A percentile compares a stretch with the other conserved stretches of the same genome.
Evolutionary conservation across 129 eudicot species (phyloP).

Genomic region (Flaveria trinervia): DNA sequence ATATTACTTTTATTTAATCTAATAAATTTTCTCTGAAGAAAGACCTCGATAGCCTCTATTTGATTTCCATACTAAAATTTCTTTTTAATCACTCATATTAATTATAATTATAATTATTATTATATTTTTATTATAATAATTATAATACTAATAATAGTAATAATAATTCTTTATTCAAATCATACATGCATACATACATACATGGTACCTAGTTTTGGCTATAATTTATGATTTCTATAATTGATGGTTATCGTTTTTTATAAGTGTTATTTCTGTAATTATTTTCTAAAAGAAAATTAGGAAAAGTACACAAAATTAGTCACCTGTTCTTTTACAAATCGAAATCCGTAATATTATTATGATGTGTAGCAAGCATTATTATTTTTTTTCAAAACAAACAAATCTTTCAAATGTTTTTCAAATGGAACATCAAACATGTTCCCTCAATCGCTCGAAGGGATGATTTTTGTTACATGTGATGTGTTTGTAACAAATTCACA

Average conservation of each 20-base stretch:
- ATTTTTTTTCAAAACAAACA: neutral
- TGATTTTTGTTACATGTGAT: neutral
- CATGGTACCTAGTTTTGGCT: neutral
- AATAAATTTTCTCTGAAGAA: too few species aligned
- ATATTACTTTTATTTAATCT: neutral
- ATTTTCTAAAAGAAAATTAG: too few species aligned
- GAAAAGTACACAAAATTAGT: neutral
- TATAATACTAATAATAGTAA: too few species aligned
- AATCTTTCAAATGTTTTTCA: neutral
- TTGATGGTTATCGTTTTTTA: too few species aligned
- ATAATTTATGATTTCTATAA: too few species aligned
- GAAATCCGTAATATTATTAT: neutral
- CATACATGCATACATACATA: neutral
- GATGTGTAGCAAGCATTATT: neutral
- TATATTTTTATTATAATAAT: too few species aligned
- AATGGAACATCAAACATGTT: neutral
- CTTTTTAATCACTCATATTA: neutral
- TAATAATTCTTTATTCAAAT: neutral
- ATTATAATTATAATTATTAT: neutral
- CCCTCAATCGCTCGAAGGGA: neutral
- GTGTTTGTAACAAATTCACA: neutral
- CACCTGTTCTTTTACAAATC: neutral
- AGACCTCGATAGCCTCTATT: too few species aligned
- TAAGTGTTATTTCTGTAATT: too few species aligned
- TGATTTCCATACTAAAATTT: too few species aligned